These are phyloP conservation scores for Blastosporella zonata DNA, from an alignment of 1,284 basidiomycete species.

Conservation along the genomic window DNA sequence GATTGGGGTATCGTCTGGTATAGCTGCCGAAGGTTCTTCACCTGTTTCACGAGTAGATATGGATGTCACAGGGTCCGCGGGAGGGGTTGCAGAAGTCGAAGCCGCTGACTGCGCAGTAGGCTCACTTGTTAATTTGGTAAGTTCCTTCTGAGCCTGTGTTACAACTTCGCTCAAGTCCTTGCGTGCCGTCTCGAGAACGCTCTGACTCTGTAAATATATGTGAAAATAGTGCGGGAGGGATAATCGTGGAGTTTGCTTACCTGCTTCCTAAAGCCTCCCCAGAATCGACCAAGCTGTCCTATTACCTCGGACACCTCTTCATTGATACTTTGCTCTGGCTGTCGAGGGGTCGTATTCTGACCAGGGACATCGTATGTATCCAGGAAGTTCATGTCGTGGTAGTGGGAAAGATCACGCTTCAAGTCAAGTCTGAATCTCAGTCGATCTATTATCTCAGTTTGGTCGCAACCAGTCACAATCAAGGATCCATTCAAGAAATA, in stretches of 20 bases:
- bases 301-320: conserved; percentile 87
- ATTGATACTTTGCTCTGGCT: conserved; percentile 64
- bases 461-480: background rate
- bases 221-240: conserved; percentile 2
- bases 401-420: background rate
- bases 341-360: conserved; percentile 35
- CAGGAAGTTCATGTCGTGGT: conserved; percentile 62
- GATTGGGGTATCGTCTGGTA: conserved; percentile 6
- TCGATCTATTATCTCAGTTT: too few relatives aligned
- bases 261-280: conserved; percentile 88
- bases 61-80: background rate
- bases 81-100: conserved; percentile 8
- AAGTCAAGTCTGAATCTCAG: too few relatives aligned
- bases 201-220: conserved; percentile 58
- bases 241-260: conserved; percentile 38
- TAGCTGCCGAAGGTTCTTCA: conserved; percentile 5
- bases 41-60: background rate
- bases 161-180: conserved; percentile 80
- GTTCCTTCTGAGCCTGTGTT: conserved; percentile 78
- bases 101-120: conserved; percentile 20
- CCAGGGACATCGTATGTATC: conserved; percentile 61
- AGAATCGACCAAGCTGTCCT: conserved; percentile 79
- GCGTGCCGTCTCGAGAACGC: conserved; percentile 66
- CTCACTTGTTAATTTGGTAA: conserved; percentile 59
- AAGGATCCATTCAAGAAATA: conserved; percentile 5